Conservation (phyloP, 805 yeast species). For the Zygosaccharomyces kombuchaensis region DNA sequence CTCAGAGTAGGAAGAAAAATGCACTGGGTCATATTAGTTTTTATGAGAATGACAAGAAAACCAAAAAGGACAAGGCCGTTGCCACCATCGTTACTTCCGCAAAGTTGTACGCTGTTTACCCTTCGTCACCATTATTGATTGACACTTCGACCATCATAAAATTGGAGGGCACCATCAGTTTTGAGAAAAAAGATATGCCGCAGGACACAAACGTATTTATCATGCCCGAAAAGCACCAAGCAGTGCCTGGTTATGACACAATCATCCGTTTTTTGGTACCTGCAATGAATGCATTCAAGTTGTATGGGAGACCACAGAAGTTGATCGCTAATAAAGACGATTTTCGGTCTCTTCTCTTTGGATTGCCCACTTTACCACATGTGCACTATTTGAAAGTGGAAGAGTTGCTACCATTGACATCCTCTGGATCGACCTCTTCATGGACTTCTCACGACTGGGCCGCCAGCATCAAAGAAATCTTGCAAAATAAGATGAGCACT, state of each 20-base stretch:
- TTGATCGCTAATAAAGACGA: constrained; percentile 56
- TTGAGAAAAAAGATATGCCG: constrained; percentile 47
- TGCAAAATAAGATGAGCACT: constrained; percentile 48
- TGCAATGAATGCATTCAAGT: constrained; percentile 60
- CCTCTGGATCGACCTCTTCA: constrained; percentile 35
- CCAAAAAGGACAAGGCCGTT: constrained; percentile 65
- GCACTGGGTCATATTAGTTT: constrained; percentile 67
- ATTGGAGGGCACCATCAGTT: constrained; percentile 73
- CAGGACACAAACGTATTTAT: constrained; percentile 48
- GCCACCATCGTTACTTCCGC: constrained; percentile 70
- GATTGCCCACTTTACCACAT: constrained; percentile 69
- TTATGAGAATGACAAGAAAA: constrained; percentile 73
- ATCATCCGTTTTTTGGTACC: constrained; percentile 68
- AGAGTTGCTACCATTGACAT: constrained; percentile 46
- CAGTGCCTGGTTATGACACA: constrained; percentile 67
- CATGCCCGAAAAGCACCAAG: constrained; percentile 69
- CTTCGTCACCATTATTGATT: constrained; percentile 73
- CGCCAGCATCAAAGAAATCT: constrained; percentile 47
- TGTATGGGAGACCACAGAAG: constrained; percentile 70
- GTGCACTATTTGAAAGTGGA: constrained; percentile 57
- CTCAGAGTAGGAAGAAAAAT: constrained; percentile 42
- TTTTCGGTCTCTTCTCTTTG: constrained; percentile 56
- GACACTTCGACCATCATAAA: constrained; percentile 87
- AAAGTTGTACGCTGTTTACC: constrained; percentile 86
- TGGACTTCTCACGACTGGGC: constrained; percentile 67